Percentiles rank a stretch among this genome's conserved stretches.
Evolutionary conservation across 2,329 filamentous ascomycete genomes (phyloP).

Genomic region (Esteya vermicola): DNA sequence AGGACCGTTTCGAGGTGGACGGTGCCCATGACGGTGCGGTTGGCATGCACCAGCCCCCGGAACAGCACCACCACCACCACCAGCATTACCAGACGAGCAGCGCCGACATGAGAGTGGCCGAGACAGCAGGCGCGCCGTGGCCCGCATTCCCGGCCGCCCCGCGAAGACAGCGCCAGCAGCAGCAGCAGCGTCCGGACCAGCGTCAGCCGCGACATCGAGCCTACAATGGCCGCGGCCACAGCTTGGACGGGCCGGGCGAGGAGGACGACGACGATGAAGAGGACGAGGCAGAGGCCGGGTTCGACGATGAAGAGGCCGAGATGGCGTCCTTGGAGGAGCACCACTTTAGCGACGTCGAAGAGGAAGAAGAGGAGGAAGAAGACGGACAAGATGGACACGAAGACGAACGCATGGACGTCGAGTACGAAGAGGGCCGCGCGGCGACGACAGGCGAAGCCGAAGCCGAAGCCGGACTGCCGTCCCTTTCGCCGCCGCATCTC

Average conservation of each 20-base stretch:
- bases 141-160: no score
- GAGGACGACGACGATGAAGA: constrained; percentile 4
- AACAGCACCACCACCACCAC: no score
- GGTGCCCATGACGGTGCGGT: no score
- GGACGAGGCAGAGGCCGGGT: not conserved
- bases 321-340: not conserved
- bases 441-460: not conserved
- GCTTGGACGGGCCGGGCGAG: not conserved
- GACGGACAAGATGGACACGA: not conserved
- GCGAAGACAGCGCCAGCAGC: not conserved
- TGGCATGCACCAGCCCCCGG: no score
- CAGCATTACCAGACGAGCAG: no score
- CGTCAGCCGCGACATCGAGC: not conserved
- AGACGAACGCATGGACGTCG: constrained; percentile 8
- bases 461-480: no score
- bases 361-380: not conserved
- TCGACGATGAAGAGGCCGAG: not conserved
- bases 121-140: no score
- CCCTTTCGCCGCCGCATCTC: not conserved
- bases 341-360: not conserved
- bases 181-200: constrained; percentile 1
- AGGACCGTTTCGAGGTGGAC: not conserved
- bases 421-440: constrained; percentile 1
- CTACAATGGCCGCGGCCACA: no score
- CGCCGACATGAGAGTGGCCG: no score